Evolutionary conservation across 164 flowering plant genomes (phyloP), one percentile per base, ranked within the genome.

Genomic region (Vitis riparia): DNA sequence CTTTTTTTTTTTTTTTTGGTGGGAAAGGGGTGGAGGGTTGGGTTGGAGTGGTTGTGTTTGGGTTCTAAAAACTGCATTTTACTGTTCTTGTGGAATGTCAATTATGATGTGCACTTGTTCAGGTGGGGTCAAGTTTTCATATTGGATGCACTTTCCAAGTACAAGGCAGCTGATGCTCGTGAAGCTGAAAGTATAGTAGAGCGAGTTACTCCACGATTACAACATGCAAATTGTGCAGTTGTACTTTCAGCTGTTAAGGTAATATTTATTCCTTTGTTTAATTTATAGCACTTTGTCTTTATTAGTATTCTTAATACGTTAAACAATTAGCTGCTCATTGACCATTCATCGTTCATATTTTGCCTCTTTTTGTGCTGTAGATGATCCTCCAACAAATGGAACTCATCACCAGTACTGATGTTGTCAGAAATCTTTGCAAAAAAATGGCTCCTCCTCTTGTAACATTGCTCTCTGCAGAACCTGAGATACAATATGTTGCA

Each of bases 61-160:
- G 5, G 44, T 37, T 37, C 44, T 37, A 37, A 37, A 37, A 37
- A 37, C 44, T 37, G 7, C 44, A 37, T 37, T 37, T 23, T 37
- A 37, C 44, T 37, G 44, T 8, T 11, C 2, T 17, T 60, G 2
- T 63, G 49, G 48, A 15, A 59, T 63, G 9, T 32, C 48, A 61
- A 27, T 53, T 14, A 10, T 29, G 63, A 23, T 66, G 29, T 14
- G 47, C 37, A 27, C n/a, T 44, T 75, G 67, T 78, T 11, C 82
- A 96, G 99, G 83, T 96, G 99, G 99, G 99, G 99, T 77, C 99
- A 96, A 82, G 98, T 96, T 76, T 96, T 96, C 72, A 96, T 96
- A 76, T 76, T 96, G 82, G 99, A 96, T 86, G 94, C 99, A 67
- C 97, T 96, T 66, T 93, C 99, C 65, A 92, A 79, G 77, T 96